phyloP scores from a whole-genome alignment of 1,139 yeast species.

The Saccharomyces uvarum region DNA sequence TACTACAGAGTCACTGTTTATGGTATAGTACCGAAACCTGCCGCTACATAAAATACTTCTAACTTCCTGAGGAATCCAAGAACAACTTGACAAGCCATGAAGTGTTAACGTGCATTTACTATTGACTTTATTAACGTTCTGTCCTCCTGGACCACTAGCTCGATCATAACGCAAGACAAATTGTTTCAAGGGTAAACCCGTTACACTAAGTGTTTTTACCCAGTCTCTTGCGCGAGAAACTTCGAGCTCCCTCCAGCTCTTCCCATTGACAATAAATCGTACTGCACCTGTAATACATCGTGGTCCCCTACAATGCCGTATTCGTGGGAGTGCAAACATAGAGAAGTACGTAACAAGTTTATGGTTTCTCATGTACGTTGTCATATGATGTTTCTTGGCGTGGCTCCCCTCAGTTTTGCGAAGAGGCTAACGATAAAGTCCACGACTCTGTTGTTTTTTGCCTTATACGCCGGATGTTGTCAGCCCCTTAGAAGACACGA shows the following conservation, averaged over 20 bases:
- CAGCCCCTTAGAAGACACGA: constrained; percentile 1
- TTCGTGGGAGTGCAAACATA: not conserved
- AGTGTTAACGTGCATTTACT: constrained; percentile 70
- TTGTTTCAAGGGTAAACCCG: constrained; percentile 41
- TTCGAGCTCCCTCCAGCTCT: not conserved
- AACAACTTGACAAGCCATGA: constrained; percentile 42
- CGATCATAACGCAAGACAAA: constrained; percentile 57
- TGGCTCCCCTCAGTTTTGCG: not conserved
- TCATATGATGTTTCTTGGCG: not conserved
- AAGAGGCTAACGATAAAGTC: not conserved
- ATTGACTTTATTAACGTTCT: constrained; percentile 79
- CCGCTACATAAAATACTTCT: constrained; percentile 17
- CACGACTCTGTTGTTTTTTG: not conserved
- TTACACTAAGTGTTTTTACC: constrained; percentile 35
- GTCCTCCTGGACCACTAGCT: constrained; percentile 93
- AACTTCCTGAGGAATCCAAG: constrained; percentile 58
- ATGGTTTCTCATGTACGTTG: not conserved
- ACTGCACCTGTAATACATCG: not conserved
- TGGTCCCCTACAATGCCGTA: not conserved
- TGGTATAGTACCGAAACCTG: constrained; percentile 48
- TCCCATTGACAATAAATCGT: not conserved
- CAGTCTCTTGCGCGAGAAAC: constrained; percentile 37
- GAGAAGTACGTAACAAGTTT: not conserved
- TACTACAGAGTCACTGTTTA: constrained; percentile 46
- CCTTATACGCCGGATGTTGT: not conserved